Base-by-base conservation (phyloP, 2,329 filamentous ascomycete genomes). In the Calonectria naviculata region DNA sequence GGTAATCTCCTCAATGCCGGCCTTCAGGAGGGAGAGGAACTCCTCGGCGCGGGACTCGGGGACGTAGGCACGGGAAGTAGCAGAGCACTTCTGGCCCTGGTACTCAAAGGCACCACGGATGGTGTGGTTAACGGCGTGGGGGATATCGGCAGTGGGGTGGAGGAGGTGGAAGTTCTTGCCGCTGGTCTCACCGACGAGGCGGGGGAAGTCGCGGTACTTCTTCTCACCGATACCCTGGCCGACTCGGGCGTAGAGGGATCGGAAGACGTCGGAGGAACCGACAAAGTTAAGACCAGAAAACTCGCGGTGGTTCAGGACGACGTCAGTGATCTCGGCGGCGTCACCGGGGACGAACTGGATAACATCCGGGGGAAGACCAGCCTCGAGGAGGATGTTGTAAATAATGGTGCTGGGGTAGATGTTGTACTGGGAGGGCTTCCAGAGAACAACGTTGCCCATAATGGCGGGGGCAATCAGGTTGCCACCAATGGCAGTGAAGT, bases 211-310 rank as follows among this genome's bases (percentile, higher is more conserved):
- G 71, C 88, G 88, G 85, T 97, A 98, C 69, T 90, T 93, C 74
- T 93, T 94, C 79, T 95, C 91, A 5, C 93, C 93, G 21, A 97
- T 92, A 29, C 93, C 94, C 70, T 89, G 87, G 5, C 94, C 94
- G 77, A 98, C 97, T 83, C 94, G 90, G 21, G 94, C 94, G 81
- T 97, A 98, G 7, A 98, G 88, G 77, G 91, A 91, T 72, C 95
- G 93, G 91, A 98, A 98, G 21, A 98, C 94, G 42, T 92, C 91
- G 0, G 96, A 98, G 84, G 93, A 97, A 72, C 96, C 96, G 1
- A 95, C 98, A 87, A 95, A 98, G 87, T 98, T 95, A 13, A 98
- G 90, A n/a, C 94, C 93, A 2, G 95, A 93, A 76, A 98, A 97
- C 66, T 97, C 88, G 73, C 87, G 90, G 86, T 97, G 94, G 42